Percentiles rank a stretch among this genome's conserved stretches.
phyloP scores from a whole-genome alignment of 257 asterid species.

The Nicotiana noctiflora region DNA sequence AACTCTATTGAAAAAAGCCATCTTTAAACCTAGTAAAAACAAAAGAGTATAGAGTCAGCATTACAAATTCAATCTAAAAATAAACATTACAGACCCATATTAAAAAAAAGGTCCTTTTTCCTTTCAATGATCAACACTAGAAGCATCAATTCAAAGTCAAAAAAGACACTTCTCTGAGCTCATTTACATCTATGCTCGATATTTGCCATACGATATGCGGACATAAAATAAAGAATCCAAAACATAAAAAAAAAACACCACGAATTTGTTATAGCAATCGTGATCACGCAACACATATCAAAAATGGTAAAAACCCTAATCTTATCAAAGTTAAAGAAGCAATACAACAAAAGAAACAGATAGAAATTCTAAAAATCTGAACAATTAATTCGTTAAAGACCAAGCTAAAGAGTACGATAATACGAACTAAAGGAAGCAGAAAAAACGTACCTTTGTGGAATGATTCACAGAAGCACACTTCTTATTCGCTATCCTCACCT shows the following conservation, averaged over 20 bases:
- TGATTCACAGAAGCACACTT: background rate
- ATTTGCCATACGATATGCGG: background rate
- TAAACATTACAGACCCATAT: background rate
- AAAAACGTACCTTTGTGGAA: background rate
- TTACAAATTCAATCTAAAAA: background rate
- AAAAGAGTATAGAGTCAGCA: background rate
- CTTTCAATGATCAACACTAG: background rate
- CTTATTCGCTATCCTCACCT: background rate
- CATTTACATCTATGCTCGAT: background rate
- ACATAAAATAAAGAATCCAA: background rate
- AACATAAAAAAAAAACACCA: background rate
- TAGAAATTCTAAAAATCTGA: background rate
- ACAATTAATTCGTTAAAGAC: background rate
- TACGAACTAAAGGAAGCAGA: background rate
- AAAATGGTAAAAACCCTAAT: background rate
- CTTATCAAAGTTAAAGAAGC: background rate
- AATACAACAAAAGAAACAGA: background rate
- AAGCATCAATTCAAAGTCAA: background rate
- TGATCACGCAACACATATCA: background rate
- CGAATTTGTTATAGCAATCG: background rate
- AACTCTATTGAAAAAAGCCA: conserved; percentile 76
- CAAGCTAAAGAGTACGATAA: background rate
- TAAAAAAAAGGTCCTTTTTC: background rate
- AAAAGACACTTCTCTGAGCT: background rate
- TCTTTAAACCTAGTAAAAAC: conserved; percentile 28